Evolutionary conservation across 2,329 filamentous ascomycete genomes (phyloP).

Genomic region (Aspergillus tanneri): DNA sequence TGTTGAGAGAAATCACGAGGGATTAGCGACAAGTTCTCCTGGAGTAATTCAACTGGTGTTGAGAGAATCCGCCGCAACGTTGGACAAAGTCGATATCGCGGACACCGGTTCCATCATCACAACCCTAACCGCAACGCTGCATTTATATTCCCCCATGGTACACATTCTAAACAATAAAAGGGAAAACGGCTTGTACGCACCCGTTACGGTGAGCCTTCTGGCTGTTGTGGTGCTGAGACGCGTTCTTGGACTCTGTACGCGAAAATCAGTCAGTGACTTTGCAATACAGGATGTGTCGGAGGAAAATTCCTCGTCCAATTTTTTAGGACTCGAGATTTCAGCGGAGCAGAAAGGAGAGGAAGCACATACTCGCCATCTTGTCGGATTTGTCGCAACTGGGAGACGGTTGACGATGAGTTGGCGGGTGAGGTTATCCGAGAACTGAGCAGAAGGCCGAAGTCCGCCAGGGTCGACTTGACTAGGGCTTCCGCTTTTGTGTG

Average conservation of each 20-base stretch:
- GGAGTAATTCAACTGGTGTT: background rate
- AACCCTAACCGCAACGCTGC: constrained; percentile 9
- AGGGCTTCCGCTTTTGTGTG: constrained; percentile 42
- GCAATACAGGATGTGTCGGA: background rate
- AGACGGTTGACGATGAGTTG: constrained; percentile 38
- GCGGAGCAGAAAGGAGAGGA: constrained; percentile 3
- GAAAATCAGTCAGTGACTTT: constrained; percentile 28
- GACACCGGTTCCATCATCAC: background rate
- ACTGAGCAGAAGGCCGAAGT: constrained; percentile 31
- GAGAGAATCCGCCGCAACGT: too few relatives aligned
- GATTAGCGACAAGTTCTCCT: constrained; percentile 23
- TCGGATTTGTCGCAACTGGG: constrained; percentile 42
- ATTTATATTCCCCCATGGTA: constrained; percentile 8
- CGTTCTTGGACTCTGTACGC: constrained; percentile 94
- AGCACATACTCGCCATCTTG: constrained; percentile 49
- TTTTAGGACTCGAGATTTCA: constrained; percentile 1
- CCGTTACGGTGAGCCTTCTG: constrained; percentile 99
- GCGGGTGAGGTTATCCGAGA: constrained; percentile 38
- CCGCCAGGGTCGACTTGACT: constrained; percentile 29
- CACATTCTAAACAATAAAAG: background rate
- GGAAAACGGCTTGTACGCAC: constrained; percentile 57
- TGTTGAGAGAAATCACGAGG: constrained; percentile 43
- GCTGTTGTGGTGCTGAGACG: constrained; percentile 97
- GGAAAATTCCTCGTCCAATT: background rate
- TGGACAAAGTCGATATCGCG: background rate